Conservation (phyloP, 345 rosid genomes). For the Pistacia vera region DNA sequence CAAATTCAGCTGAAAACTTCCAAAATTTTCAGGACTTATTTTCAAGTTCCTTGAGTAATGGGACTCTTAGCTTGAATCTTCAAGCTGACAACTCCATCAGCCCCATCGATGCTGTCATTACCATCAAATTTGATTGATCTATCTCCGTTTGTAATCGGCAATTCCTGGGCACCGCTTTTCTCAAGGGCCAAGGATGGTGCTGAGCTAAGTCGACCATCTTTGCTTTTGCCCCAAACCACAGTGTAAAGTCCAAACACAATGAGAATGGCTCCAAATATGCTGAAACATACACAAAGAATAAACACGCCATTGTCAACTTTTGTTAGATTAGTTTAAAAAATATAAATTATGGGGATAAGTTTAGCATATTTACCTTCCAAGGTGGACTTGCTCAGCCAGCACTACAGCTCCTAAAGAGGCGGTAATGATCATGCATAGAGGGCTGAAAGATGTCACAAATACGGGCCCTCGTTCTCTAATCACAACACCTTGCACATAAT, state of each 20-base stretch:
- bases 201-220: constrained; percentile 35
- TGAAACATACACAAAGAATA: constrained; percentile 23
- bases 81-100: neutral
- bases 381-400: constrained; percentile 67
- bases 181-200: constrained; percentile 20
- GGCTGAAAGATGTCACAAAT: constrained; percentile 78
- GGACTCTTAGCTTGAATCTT: constrained; percentile 19
- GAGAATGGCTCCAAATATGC: constrained; percentile 75
- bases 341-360: neutral
- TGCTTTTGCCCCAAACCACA: constrained; percentile 95
- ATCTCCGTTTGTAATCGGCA: constrained; percentile 45
- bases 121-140: constrained; percentile 20
- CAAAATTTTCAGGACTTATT: neutral
- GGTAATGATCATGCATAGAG: constrained; percentile 87
- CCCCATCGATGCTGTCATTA: constrained; percentile 18
- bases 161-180: constrained; percentile 40
- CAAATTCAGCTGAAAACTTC: neutral
- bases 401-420: constrained; percentile 64
- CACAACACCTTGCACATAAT: constrained; percentile 77
- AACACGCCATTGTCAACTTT: neutral
- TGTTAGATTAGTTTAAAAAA: neutral
- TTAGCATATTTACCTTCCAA: constrained; percentile 67
- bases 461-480: constrained; percentile 76
- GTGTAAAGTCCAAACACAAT: constrained; percentile 78
- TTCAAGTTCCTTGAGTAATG: constrained; percentile 16